Evolutionary conservation across 116 monocot genomes (phyloP).

Genomic region (Iris pallida): DNA sequence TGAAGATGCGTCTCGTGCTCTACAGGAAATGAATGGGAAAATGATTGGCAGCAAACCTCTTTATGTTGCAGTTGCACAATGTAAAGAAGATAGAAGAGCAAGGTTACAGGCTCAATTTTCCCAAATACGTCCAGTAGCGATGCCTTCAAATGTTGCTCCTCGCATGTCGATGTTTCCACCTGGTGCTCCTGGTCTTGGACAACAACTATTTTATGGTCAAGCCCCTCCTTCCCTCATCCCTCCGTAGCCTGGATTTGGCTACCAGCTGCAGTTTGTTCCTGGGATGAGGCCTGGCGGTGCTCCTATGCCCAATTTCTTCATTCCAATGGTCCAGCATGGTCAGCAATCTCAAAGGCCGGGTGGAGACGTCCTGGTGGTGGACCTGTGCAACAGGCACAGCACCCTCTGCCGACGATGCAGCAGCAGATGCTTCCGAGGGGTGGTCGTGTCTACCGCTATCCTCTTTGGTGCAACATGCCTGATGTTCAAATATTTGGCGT

Average conservation of each 20-base stretch:
- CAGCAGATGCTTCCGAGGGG: too few relatives aligned
- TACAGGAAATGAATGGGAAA: slow-evolving; percentile 31
- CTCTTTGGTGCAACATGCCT: too few relatives aligned
- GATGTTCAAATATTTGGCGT: too few relatives aligned
- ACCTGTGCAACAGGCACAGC: slow-evolving; percentile 33
- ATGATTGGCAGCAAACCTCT: slow-evolving; percentile 24
- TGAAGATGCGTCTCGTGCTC: slow-evolving; percentile 68
- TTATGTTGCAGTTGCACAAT: slow-evolving; percentile 30
- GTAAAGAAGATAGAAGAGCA: slow-evolving; percentile 33
- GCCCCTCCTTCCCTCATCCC: slow-evolving; percentile 68
- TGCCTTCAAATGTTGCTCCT: slow-evolving; percentile 63
- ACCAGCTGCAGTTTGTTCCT: slow-evolving; percentile 50
- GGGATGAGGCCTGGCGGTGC: slow-evolving; percentile 52
- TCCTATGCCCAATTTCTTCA: slow-evolving; percentile 43
- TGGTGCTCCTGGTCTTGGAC: slow-evolving; percentile 66
- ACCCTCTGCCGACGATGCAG: slow-evolving; percentile 29
- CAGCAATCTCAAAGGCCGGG: slow-evolving; percentile 42
- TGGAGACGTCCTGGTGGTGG: slow-evolving; percentile 34
- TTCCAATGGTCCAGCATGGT: slow-evolving; percentile 41
- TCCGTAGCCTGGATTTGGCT: slow-evolving; percentile 49
- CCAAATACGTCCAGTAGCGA: slow-evolving; percentile 70
- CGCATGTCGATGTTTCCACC: slow-evolving; percentile 82
- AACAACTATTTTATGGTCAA: slow-evolving; percentile 84
- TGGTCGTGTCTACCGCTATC: too few relatives aligned
- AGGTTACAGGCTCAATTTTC: slow-evolving; percentile 61